Evolutionary conservation across 1,139 yeast genomes (phyloP), one percentile per base, ranked within the genome.

Genomic region (Saccharomycopsis hybrid): DNA sequence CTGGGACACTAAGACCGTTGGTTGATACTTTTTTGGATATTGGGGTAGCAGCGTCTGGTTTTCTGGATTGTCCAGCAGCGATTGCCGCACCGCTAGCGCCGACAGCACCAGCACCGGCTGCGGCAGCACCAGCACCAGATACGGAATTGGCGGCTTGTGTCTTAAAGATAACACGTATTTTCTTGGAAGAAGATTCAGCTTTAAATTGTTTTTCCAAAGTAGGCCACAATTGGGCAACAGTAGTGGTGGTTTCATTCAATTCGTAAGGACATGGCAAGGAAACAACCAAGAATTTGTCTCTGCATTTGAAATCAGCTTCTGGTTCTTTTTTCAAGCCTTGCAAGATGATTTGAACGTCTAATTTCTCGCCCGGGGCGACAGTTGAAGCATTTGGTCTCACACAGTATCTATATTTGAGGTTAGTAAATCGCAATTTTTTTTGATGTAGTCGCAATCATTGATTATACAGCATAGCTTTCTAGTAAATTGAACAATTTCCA

Each of bases 361-460:
- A 71, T 9, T 82, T 68, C 56, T 78, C 78, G 39, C 95, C 94
- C 11, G 97, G 92, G 41, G 73, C 75, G 51, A 92, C 74, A 41
- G 84, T 69, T 30, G 95, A 80, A 52, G 97, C 94, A 66, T 90
- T 92, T 54, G 98, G 98, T 69, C 96, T 83, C 50, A 92, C 97
- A 67, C 96, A 87, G 72, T 90, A 87, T 50, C 66, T 63, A 43
- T 27, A 13, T 29, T n/a, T n/a, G n/a, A n/a, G n/a, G 18, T 25
- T 32, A 24, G 35, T 44, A 18, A 9, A 38, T 38, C n/a, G 11
- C 11, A 18, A 25, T 38, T 38, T 3, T 38, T 3, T 38, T 38
- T 4, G 11, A 24, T 18, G n/a, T 13, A 37, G 24, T n/a, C 3
- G 24, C 13, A 4, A 13, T 13, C 5, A 24, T 5, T 24, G 13